Percentiles rank a stretch among this genome's conserved stretches.
Conservation (phyloP, 805 yeast genomes). For the Barnettozyma sucrosica region DNA sequence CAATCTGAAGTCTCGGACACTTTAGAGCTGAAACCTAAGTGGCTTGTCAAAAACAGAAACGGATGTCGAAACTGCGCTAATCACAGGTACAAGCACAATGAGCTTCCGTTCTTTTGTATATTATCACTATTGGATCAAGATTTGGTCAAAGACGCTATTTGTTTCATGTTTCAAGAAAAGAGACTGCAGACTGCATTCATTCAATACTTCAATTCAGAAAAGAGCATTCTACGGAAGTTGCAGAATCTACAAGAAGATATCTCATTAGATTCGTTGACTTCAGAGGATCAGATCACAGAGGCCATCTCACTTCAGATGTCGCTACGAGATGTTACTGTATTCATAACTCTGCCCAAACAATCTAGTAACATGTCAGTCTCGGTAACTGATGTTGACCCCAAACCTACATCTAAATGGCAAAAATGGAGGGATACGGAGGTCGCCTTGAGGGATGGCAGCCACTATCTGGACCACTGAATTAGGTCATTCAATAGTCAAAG, state of each 20-base stretch:
- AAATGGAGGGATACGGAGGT: conserved; percentile 44
- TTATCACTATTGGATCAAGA: conserved; percentile 29
- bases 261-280: not conserved
- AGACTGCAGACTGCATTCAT: conserved; percentile 6
- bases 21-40: conserved; percentile 56
- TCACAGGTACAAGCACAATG: conserved; percentile 29
- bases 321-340: conserved; percentile 33
- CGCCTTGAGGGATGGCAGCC: conserved; percentile 16
- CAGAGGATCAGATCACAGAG: conserved; percentile 12
- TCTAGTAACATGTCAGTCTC: not conserved
- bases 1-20: conserved; percentile 20
- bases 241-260: conserved; percentile 20
- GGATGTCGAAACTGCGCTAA: conserved; percentile 58
- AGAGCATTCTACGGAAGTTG: conserved; percentile 23
- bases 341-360: conserved; percentile 22
- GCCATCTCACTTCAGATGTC: conserved; percentile 30
- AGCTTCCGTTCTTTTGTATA: conserved; percentile 40
- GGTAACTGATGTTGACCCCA: conserved; percentile 50
- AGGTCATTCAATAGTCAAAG: conserved; percentile 8
- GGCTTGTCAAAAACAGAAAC: conserved; percentile 36
- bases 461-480: conserved; percentile 17
- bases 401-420: conserved; percentile 38
- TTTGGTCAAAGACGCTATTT: not conserved
- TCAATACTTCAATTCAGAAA: conserved; percentile 17
- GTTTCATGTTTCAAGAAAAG: not conserved